phyloP scores from a whole-genome alignment of 2,329 filamentous ascomycete species.

The Ceratocystis albifundus region DNA sequence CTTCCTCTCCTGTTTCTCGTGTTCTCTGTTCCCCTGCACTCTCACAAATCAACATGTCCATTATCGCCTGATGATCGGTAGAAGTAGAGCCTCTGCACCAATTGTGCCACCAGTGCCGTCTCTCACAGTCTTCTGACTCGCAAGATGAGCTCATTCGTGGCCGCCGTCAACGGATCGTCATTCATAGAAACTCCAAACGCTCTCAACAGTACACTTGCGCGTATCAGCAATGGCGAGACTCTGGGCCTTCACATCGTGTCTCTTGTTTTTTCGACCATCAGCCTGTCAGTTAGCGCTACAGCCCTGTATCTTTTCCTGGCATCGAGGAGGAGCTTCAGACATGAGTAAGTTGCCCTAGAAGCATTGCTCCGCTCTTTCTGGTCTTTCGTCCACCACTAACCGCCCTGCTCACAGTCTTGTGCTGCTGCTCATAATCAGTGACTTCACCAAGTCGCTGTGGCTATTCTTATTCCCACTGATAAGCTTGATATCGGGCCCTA shows the following conservation, averaged over 20 bases:
- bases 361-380: neutral
- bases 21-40: neutral
- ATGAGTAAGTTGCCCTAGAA: conserved; percentile 43
- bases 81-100: neutral
- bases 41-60: neutral
- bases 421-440: conserved; percentile 60
- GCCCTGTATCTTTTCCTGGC: conserved; percentile 61
- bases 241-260: conserved; percentile 28
- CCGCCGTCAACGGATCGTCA: neutral
- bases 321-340: conserved; percentile 63
- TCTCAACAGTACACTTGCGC: neutral
- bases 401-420: conserved; percentile 45
- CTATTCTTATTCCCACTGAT: conserved; percentile 54
- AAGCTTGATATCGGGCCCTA: conserved; percentile 41
- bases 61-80: conserved; percentile 3
- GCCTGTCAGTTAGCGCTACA: conserved; percentile 43
- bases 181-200: neutral
- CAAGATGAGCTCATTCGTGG: neutral
- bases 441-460: conserved; percentile 59
- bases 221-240: conserved; percentile 20
- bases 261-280: conserved; percentile 38
- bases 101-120: neutral
- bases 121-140: no score
- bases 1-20: neutral
- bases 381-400: neutral